Evolutionary conservation across 2,329 filamentous ascomycete species (phyloP), one percentile per base, ranked within the genome.

Genomic region (Rhynchosporium secalis): DNA sequence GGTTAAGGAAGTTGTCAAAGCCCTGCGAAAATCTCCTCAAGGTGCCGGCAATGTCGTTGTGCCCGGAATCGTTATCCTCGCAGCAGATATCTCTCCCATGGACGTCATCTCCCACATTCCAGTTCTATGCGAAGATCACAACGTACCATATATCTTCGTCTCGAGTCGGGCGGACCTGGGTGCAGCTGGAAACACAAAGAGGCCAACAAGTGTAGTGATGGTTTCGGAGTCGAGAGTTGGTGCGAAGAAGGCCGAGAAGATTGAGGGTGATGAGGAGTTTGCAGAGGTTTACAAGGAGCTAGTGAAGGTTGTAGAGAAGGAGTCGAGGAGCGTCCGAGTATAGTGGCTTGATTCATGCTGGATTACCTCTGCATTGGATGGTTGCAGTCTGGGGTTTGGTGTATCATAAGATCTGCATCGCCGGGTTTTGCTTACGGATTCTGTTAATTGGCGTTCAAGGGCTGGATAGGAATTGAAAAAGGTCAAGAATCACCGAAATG

Each of bases 81-180:
- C 95, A 41, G 95, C 91, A 72, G 95, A 99, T 78, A 98, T 99
- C 81, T 96, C 91, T 58, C 95, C 95, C 69, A 94, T 95, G 88
- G 95, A 99, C 78, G 95, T 99, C 76, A 97, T 99, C 80, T 95
- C 91, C 64, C 95, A 99, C 80, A 91, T 99, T 69, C 95, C 95
- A 72, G 91, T 99, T 62, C 88, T 98, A 62, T 98, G 95, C 84
- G 95, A 99, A 81, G 94, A 98, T 80, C 93, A 97, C 83, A 91
- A 91, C 78, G 91, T 97, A 64, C 95, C 95, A 40, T 99, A 98
- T 80, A 86, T 99, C 77, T 99, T 96, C 78, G 91, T 99, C 72
- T 86, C 88, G 65, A 96, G 90, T 73, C 89, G 95, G 71, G 94
- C 92, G 65, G 94, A 98, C 80, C 86, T 99, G 62, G 95, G 95